Conservation (phyloP, 345 rosid species). For the Salix brachista region DNA sequence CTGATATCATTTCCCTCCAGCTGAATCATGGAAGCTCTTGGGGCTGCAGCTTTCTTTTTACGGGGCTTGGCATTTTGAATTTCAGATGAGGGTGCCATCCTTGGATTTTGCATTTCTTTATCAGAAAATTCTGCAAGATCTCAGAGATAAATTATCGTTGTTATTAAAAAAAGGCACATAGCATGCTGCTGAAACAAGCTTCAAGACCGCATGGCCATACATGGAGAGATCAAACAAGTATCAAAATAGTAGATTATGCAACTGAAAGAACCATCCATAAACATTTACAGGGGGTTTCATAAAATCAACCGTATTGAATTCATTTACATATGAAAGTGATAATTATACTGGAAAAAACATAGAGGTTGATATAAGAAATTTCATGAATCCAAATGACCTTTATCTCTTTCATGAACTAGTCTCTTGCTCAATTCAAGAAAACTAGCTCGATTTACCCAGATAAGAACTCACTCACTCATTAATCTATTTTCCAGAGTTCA, state of each 20-base stretch:
- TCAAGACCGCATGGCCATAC: not conserved
- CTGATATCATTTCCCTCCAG: slow-evolving; percentile 30
- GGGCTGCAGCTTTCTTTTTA: slow-evolving; percentile 41
- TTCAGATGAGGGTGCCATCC: slow-evolving; percentile 46
- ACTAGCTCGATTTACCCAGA: not conserved
- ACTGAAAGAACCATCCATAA: not conserved
- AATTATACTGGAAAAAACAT: not conserved
- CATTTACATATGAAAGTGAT: not conserved
- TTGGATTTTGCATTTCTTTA: slow-evolving; percentile 51
- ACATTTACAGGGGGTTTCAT: not conserved
- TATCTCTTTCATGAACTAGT: not conserved
- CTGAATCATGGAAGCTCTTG: slow-evolving; percentile 34
- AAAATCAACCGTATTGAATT: not conserved
- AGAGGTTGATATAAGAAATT: no score
- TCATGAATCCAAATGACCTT: not conserved
- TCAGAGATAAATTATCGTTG: not conserved
- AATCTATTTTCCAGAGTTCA: not conserved
- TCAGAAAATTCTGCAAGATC: slow-evolving; percentile 5
- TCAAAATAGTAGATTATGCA: not conserved
- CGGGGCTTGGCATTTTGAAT: slow-evolving; percentile 30
- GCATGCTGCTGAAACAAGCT: not conserved
- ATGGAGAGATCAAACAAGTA: not conserved
- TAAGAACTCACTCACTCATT: not conserved
- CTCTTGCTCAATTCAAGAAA: not conserved
- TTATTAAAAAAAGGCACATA: not conserved